Percentiles rank a stretch among this genome's conserved stretches.
Conservation (phyloP, 345 rosid genomes). For the Capsella bursapastoris region DNA sequence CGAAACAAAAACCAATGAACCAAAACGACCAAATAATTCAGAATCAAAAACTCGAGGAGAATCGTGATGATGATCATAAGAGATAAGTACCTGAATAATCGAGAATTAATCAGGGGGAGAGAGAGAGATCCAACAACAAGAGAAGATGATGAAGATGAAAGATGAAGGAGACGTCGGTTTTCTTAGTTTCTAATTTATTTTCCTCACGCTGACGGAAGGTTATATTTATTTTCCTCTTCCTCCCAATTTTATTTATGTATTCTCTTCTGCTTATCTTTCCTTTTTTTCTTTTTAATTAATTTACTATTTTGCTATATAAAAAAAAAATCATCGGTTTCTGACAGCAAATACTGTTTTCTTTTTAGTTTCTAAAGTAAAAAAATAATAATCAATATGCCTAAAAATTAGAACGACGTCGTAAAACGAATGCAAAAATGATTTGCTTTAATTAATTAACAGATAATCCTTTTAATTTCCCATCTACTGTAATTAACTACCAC, state of each 20-base stretch:
- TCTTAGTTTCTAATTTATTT: constrained; percentile 30
- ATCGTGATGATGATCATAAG: constrained; percentile 1
- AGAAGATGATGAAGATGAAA: not conserved
- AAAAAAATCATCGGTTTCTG: not conserved
- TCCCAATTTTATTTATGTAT: not conserved
- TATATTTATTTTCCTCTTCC: constrained; percentile 15
- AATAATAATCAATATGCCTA: not conserved
- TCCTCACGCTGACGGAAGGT: constrained; percentile 33
- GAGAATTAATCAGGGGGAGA: constrained; percentile 5
- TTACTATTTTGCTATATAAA: not conserved
- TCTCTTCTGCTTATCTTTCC: constrained; percentile 16
- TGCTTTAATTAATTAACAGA: not conserved
- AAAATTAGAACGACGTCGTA: constrained; percentile 9
- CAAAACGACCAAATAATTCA: not conserved
- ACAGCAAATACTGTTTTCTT: not conserved
- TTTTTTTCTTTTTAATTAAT: not conserved
- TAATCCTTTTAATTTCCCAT: constrained; percentile 5
- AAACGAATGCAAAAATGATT: no score
- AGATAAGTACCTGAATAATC: constrained; percentile 29
- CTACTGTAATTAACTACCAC: not conserved
- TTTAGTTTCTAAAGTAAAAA: not conserved
- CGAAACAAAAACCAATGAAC: constrained; percentile 8
- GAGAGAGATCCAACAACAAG: constrained; percentile 34
- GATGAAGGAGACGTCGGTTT: constrained; percentile 29
- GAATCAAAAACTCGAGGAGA: constrained; percentile 32